These are phyloP conservation scores for Diaporthe sp. DNA, from an alignment of 2,329 filamentous ascomycete species.

Conservation along the genomic window DNA sequence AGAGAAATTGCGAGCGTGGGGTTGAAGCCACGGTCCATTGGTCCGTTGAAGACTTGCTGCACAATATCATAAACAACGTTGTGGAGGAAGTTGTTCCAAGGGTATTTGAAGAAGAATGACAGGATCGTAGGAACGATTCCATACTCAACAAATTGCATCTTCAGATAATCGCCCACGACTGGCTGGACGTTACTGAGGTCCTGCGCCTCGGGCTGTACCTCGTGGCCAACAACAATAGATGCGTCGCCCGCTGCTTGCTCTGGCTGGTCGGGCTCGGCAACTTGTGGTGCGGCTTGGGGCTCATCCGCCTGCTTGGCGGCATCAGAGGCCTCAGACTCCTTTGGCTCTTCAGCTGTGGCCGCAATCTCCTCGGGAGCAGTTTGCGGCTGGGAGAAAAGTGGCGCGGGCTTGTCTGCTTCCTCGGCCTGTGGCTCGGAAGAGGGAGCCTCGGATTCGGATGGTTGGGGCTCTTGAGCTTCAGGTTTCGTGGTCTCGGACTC, in stretches of 20 bases:
- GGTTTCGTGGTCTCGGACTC: conserved; percentile 33
- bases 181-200: conserved; percentile 57
- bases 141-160: conserved; percentile 96
- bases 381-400: conserved; percentile 63
- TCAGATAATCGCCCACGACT: conserved; percentile 94
- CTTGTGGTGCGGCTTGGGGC: conserved; percentile 25
- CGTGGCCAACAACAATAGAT: conserved; percentile 48
- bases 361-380: conserved; percentile 16
- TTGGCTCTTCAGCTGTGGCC: conserved; percentile 31
- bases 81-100: conserved; percentile 99
- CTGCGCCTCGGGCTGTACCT: conserved; percentile 42
- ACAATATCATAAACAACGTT: conserved; percentile 99
- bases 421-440: conserved; percentile 56
- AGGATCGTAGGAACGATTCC: conserved; percentile 95
- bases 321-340: conserved; percentile 3
- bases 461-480: conserved; percentile 39
- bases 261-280: conserved; percentile 26
- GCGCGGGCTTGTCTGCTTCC: conserved; percentile 70
- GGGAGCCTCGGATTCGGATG: conserved; percentile 35
- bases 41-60: conserved; percentile 98
- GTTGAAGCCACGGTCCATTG: conserved; percentile 97
- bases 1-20: conserved; percentile 90
- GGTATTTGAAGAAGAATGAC: conserved; percentile 97
- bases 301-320: conserved; percentile 17
- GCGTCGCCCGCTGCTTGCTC: conserved; percentile 47